Evolutionary conservation across 2,329 filamentous ascomycete species (phyloP).

Genomic region (Falciphora oryzae): DNA sequence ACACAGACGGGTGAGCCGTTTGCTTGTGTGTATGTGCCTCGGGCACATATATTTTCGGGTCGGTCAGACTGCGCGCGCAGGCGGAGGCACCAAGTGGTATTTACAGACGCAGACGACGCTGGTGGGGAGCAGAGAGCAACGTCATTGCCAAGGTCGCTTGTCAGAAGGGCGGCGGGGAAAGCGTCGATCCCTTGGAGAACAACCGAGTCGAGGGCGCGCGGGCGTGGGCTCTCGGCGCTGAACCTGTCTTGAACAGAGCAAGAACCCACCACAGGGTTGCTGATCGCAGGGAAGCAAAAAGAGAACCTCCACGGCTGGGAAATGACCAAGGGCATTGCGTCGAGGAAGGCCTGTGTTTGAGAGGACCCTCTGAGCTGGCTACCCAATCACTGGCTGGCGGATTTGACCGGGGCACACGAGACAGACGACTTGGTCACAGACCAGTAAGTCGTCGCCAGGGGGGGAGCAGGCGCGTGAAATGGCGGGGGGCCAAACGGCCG

Average conservation of each 20-base stretch:
- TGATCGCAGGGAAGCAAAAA: background rate
- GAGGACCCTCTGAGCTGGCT: background rate
- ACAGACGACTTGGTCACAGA: no score
- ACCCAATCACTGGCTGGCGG: no score
- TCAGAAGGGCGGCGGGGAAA: background rate
- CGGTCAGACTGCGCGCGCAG: no score
- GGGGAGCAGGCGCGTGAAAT: no score
- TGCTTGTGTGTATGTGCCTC: background rate
- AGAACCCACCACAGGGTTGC: background rate
- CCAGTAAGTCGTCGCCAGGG: no score
- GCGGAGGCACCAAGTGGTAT: background rate
- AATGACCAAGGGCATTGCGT: background rate
- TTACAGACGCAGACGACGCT: background rate
- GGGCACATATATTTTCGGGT: background rate
- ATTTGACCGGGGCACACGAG: no score
- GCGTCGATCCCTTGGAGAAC: background rate
- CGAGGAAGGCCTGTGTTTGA: background rate
- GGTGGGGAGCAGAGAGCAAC: background rate
- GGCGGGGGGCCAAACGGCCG: no score
- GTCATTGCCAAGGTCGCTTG: conserved; percentile 3
- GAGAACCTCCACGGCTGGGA: background rate
- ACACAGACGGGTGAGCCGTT: background rate
- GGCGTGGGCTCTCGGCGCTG: background rate
- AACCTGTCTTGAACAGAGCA: background rate
- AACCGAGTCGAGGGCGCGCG: background rate